Conservation (phyloP, 305 asterid genomes). For the Fraxinus sp. region DNA sequence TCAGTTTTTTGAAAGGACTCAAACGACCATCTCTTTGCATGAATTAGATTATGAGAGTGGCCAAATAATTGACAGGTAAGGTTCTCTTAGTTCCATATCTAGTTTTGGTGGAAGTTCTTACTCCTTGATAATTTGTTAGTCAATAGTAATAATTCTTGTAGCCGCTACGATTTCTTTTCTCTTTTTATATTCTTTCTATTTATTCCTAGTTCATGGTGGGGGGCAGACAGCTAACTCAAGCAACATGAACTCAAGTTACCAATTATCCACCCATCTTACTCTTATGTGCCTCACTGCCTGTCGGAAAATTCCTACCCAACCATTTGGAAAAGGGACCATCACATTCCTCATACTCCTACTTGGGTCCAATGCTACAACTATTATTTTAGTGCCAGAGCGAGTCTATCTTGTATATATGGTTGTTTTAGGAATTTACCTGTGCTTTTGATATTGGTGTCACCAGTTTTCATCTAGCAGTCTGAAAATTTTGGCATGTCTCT, state of each 20-base stretch:
- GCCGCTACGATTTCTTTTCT: background rate
- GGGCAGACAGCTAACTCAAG: background rate
- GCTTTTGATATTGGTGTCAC: background rate
- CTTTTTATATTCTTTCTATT: background rate
- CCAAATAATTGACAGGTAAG: slow-evolving; percentile 63
- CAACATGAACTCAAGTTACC: background rate
- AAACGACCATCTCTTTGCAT: slow-evolving; percentile 70
- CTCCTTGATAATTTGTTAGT: background rate
- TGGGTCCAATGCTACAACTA: background rate
- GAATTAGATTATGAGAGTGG: slow-evolving; percentile 63
- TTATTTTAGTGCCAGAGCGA: background rate
- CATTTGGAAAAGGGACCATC: background rate
- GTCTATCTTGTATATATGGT: background rate
- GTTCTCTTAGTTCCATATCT: slow-evolving; percentile 10
- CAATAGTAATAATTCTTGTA: background rate
- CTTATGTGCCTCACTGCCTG: background rate
- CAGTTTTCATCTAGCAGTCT: background rate
- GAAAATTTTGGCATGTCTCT: background rate
- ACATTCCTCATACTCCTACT: background rate
- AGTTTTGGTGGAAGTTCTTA: background rate
- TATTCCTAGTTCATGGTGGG: background rate
- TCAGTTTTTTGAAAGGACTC: slow-evolving; percentile 80
- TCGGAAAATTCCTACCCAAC: background rate
- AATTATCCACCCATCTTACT: background rate
- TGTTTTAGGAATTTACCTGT: background rate